Conservation (phyloP, 768 basidiomycete genomes). For the Exidia glandulosa region DNA sequence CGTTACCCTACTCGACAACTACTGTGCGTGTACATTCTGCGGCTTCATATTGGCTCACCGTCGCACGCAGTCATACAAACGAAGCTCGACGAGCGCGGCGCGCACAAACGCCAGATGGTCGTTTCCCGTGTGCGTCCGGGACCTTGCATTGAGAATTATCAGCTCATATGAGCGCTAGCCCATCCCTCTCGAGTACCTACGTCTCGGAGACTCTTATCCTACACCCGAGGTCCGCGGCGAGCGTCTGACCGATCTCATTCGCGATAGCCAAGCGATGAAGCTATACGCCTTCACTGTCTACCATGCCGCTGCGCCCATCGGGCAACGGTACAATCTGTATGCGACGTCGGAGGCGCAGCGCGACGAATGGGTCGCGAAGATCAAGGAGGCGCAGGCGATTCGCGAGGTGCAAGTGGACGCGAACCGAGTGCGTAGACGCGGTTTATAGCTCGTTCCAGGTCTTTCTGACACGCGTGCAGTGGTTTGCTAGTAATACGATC, state of each 20-base stretch:
- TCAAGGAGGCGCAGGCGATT: constrained; percentile 54
- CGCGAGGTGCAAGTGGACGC: constrained; percentile 54
- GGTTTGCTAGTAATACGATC: constrained; percentile 49
- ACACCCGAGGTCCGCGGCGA: constrained; percentile 56
- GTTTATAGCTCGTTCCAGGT: neutral
- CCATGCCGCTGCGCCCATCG: constrained; percentile 46
- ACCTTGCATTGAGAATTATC: neutral
- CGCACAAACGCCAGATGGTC: constrained; percentile 35
- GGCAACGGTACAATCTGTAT: constrained; percentile 63
- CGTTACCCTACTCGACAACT: constrained; percentile 65
- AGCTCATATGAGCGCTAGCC: constrained; percentile 36
- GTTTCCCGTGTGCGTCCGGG: constrained; percentile 52
- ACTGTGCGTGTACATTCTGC: constrained; percentile 35
- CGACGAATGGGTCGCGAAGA: constrained; percentile 48
- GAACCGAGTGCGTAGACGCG: constrained; percentile 46
- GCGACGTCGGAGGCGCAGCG: constrained; percentile 46
- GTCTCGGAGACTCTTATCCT: constrained; percentile 50
- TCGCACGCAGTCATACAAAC: constrained; percentile 49
- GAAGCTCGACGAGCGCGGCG: constrained; percentile 27
- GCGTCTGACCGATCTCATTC: constrained; percentile 28
- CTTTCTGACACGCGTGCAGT: constrained; percentile 29
- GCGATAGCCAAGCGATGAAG: constrained; percentile 10
- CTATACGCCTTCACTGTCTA: constrained; percentile 72
- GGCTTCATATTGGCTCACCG: neutral
- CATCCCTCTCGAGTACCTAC: constrained; percentile 69